Evolutionary conservation across 495 filamentous ascomycete species (phyloP).

Genomic region (Aspergillus nidulans): DNA sequence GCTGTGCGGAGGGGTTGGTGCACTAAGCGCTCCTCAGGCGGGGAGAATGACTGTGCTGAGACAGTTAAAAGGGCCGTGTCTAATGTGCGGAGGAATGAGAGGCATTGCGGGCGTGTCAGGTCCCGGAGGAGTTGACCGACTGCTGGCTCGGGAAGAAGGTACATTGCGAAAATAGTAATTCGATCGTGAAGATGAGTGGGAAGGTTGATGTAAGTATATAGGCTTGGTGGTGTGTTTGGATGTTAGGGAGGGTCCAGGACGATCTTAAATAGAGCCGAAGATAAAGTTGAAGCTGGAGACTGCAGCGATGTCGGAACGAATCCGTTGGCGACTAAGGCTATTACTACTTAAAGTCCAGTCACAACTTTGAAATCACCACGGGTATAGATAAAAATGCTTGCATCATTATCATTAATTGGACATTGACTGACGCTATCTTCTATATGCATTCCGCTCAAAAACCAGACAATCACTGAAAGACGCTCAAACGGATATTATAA

Average conservation of each 20-base stretch:
- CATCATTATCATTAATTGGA: neutral
- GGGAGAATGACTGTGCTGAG: conserved; percentile 24
- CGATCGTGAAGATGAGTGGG: too few relatives aligned
- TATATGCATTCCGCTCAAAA: neutral
- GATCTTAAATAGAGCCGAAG: neutral
- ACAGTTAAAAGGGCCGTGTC: conserved; percentile 28
- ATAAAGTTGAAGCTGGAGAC: neutral
- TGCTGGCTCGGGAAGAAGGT: conserved; percentile 39
- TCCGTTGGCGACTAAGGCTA: neutral
- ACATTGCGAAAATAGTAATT: too few relatives aligned
- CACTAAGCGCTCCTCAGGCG: conserved; percentile 28
- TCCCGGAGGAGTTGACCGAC: conserved; percentile 34
- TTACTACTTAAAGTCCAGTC: too few relatives aligned
- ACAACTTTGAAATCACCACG: neutral
- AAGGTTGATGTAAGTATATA: too few relatives aligned
- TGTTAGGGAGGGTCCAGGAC: neutral
- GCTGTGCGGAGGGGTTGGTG: conserved; percentile 76
- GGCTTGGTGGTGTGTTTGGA: neutral
- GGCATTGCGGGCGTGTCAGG: conserved; percentile 31
- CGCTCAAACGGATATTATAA: conserved; percentile 1
- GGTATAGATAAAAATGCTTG: neutral
- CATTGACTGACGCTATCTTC: neutral
- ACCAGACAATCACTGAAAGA: neutral
- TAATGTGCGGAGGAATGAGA: conserved; percentile 29
- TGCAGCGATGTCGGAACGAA: conserved; percentile 9